Base-by-base conservation (phyloP, 2,329 filamentous ascomycete species). In the Colletotrichum truncatum region DNA sequence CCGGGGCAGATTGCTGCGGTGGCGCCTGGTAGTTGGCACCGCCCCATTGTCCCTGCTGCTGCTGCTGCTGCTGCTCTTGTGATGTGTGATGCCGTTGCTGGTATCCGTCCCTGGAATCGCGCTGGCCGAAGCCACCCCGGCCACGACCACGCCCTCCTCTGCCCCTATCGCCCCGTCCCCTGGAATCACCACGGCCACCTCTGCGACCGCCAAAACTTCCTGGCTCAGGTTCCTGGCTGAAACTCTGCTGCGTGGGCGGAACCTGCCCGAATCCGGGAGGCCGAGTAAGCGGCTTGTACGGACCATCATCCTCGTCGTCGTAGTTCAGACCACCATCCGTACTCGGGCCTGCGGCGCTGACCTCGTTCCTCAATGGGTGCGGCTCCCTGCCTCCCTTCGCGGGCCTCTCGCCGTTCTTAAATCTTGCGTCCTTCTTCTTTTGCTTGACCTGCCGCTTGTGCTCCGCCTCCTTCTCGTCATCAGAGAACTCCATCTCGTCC, bases 401-500 rank as follows among this genome's bases (percentile, higher is more conserved):
- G 25, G 18, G 25, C 71, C 73, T 67, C 76, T 78, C 76, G 30
- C 77, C 79, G 43, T 77, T 79, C 67, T 77, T 83, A 21, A 58
- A 46, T n/a, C 53, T 12, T 55, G 78, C 80, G 66, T 82, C 82
- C 73, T 83, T 87, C 71, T 86, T 88, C 77, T 91, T 91, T 68
- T 89, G 85, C 78, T 94, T 94, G 55, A 88, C 72, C 65, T 85
- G 85, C 61, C 87, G 82, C 80, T 91, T 97, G 75, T 93, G 89
- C 71, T 94, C 93, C 7, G 91, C 91, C 78, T 99, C 96, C 70
- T 93, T 92, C 78, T 99, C 96, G 72, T 99, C 96, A 70, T 99
- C 96, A 0, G 95, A 98, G 76, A 98, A 98, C 74, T 98, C 96
- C 71, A 93, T 87, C 75, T 98, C 95, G 36, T 97, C 93, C 30